These are phyloP conservation scores for Colletotrichum orbiculare DNA, from an alignment of 2,329 filamentous ascomycete species.

Conservation along the genomic window DNA sequence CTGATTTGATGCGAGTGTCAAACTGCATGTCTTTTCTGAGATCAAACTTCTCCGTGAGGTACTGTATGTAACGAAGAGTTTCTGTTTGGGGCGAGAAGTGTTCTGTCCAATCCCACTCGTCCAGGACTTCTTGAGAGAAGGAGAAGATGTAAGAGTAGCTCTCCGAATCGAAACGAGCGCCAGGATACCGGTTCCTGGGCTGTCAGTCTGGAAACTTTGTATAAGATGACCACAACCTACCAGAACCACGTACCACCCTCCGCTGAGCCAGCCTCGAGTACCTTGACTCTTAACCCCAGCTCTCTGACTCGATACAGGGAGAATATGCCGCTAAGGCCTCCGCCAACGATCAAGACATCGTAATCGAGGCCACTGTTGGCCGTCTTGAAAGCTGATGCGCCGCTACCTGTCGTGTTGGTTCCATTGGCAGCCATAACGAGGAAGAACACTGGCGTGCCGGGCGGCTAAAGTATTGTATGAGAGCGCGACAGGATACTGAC, in stretches of 20 bases:
- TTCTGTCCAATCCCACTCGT: slow-evolving; percentile 54
- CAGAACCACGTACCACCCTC: slow-evolving; percentile 60
- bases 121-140: slow-evolving; percentile 53
- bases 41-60: slow-evolving; percentile 49
- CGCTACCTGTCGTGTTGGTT: background rate
- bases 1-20: slow-evolving; percentile 44
- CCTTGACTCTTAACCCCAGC: slow-evolving; percentile 48
- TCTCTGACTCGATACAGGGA: slow-evolving; percentile 53
- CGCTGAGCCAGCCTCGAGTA: slow-evolving; percentile 52
- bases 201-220: background rate
- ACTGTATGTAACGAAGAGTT: slow-evolving; percentile 52
- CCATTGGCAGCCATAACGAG: background rate
- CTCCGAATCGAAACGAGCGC: slow-evolving; percentile 59
- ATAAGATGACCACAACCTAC: slow-evolving; percentile 36
- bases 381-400: background rate
- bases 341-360: slow-evolving; percentile 53
- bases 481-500: no score
- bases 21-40: slow-evolving; percentile 47
- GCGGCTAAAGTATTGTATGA: background rate
- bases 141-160: slow-evolving; percentile 57
- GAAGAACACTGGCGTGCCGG: background rate
- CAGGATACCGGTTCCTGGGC: slow-evolving; percentile 53
- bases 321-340: slow-evolving; percentile 54
- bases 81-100: slow-evolving; percentile 48
- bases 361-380: slow-evolving; percentile 41